Percentiles rank a stretch among this genome's conserved stretches.
Conservation (phyloP, 805 yeast genomes). For the Metschnikowia shivogae region DNA sequence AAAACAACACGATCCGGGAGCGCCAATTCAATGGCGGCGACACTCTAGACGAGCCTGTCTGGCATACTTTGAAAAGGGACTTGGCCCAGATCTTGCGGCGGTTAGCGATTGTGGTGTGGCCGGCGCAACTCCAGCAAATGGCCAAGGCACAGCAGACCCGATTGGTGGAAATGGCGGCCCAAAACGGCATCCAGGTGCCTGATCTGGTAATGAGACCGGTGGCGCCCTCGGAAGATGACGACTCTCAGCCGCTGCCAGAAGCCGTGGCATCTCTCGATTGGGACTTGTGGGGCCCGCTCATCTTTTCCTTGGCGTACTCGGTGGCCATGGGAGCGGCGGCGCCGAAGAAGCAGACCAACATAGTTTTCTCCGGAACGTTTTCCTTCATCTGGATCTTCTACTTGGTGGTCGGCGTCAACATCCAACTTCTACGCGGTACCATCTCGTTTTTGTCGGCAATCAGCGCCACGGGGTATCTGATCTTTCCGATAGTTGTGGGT, state of each 20-base stretch:
- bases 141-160: slow-evolving; percentile 34
- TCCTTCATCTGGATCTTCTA: slow-evolving; percentile 61
- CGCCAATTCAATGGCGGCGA: slow-evolving; percentile 64
- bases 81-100: slow-evolving; percentile 33
- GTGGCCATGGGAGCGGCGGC: slow-evolving; percentile 49
- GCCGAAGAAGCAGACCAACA: slow-evolving; percentile 41
- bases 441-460: slow-evolving; percentile 66
- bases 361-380: slow-evolving; percentile 61
- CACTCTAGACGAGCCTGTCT: slow-evolving; percentile 68
- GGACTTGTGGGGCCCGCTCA: slow-evolving; percentile 71
- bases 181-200: slow-evolving; percentile 35
- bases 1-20: slow-evolving; percentile 29
- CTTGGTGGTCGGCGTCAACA: slow-evolving; percentile 57
- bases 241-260: slow-evolving; percentile 6
- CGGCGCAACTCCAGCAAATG: slow-evolving; percentile 34
- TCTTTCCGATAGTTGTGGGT: slow-evolving; percentile 60
- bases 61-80: slow-evolving; percentile 46
- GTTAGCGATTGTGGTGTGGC: slow-evolving; percentile 42
- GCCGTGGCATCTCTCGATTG: slow-evolving; percentile 38
- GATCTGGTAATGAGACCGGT: slow-evolving; percentile 27
- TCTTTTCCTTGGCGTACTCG: slow-evolving; percentile 55
- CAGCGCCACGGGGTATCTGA: slow-evolving; percentile 65
- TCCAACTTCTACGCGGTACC: slow-evolving; percentile 58
- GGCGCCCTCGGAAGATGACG: slow-evolving; percentile 19
- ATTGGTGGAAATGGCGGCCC: slow-evolving; percentile 32